A percentile compares a stretch with the other conserved stretches of the same genome.
phyloP scores from a whole-genome alignment of 768 basidiomycete species.

The Ramaria sp. region DNA sequence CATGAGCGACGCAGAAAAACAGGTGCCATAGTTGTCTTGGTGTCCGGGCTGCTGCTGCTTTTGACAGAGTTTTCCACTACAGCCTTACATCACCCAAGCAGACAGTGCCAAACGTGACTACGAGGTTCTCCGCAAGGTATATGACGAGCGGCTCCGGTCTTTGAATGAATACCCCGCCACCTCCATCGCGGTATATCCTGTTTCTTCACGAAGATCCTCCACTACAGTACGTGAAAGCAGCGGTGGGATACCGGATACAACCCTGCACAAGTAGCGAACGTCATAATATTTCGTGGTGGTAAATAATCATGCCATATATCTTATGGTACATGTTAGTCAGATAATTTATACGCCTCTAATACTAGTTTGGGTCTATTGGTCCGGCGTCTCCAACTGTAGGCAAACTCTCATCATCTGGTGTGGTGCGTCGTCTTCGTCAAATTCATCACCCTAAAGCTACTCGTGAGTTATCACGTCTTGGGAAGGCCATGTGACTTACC shows the following conservation, averaged over 20 bases:
- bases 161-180: neutral
- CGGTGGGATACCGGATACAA: neutral
- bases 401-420: constrained; percentile 73
- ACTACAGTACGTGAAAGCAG: neutral
- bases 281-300: no score
- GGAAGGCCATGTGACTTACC: constrained; percentile 29
- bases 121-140: constrained; percentile 72
- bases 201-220: neutral
- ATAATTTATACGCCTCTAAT: neutral
- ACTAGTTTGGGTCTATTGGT: neutral
- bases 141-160: constrained; percentile 34
- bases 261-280: neutral
- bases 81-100: constrained; percentile 91
- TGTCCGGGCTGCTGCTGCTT: neutral
- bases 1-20: constrained; percentile 88
- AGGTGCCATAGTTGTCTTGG: constrained; percentile 37
- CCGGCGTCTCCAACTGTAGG: no score
- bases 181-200: neutral
- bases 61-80: constrained; percentile 10
- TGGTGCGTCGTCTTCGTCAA: constrained; percentile 76
- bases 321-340: neutral
- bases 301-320: neutral
- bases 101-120: constrained; percentile 95
- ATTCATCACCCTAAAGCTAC: constrained; percentile 47
- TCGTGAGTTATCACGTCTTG: constrained; percentile 7